Evolutionary conservation across 306 rosid species (phyloP), one percentile per base, ranked within the genome.

Genomic region (Ceratonia siliqua): DNA sequence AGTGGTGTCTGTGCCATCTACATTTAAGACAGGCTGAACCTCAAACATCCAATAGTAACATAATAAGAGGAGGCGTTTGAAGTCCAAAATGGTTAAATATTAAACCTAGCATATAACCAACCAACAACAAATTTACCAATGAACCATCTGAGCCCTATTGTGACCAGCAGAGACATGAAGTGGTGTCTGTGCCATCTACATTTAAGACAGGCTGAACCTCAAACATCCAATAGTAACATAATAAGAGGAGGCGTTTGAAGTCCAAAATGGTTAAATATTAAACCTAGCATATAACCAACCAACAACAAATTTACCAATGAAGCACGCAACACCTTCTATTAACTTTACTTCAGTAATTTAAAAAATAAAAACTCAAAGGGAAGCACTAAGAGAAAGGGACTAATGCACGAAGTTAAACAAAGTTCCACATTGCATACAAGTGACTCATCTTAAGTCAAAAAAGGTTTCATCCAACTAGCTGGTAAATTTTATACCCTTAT

Each of bases 1-100:
- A 93, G 96, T 8, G 98, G 98, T 52, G 97, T 93, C 82, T 93
- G 90, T 43, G 83, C 92, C 97, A 93, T 93, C 98, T 93, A 87
- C 79, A 84, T 83, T 50, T 36, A 54, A 53, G 62, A 68, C 30
- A 53, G 66, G 52, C 42, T 32, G 25, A 10, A 58, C 76, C 36
- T 56, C 75, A 49, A 18, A 58, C 13, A 55, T 71, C 63, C 38
- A 41, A 53, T 43, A 42, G 33, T 48, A 36, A 52, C 8, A n/a
- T 2, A 49, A 35, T 17, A 57, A 18, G 50, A 59, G 32, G 25
- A 41, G 62, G 25, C 70, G 28, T 8, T 62, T 39, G 69, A 7
- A 76, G 14, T 33, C 8, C 28, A 52, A 61, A 32, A 22, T 55
- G 42, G 62, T 42, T 48, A 30, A 72, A 59, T 35, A 81, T 49